Evolutionary conservation across 768 basidiomycete genomes (phyloP).

Genomic region (Podaxis sp.): DNA sequence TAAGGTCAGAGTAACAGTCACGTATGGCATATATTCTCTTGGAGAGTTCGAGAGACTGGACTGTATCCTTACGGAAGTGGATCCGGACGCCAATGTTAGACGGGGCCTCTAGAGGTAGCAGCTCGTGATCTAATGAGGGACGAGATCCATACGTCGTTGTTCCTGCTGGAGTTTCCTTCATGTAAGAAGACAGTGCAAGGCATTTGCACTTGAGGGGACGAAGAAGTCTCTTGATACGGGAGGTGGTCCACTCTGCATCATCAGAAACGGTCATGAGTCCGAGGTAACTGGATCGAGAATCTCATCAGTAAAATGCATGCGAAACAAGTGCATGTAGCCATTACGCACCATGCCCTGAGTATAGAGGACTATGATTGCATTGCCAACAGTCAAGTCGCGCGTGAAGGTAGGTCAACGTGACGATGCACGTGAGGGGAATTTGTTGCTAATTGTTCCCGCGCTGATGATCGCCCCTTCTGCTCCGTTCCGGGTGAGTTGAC

Average conservation of each 20-base stretch:
- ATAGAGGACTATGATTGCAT: neutral
- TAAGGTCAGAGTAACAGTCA: constrained; percentile 55
- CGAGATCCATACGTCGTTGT: neutral
- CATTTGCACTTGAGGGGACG: constrained; percentile 51
- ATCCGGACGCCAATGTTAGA: constrained; percentile 31
- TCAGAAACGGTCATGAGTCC: constrained; percentile 6
- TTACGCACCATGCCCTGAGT: neutral
- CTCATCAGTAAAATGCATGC: neutral
- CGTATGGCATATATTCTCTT: constrained; percentile 51
- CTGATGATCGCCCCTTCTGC: neutral
- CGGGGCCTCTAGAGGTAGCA: constrained; percentile 39
- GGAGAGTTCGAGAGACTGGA: constrained; percentile 35
- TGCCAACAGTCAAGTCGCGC: neutral
- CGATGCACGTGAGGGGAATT: neutral
- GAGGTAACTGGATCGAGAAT: neutral
- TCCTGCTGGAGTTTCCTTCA: constrained; percentile 14
- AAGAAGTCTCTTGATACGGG: constrained; percentile 41
- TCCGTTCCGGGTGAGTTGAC: no score
- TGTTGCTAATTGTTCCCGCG: neutral
- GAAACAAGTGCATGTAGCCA: neutral
- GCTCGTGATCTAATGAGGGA: constrained; percentile 19
- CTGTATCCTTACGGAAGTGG: constrained; percentile 31
- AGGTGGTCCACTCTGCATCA: constrained; percentile 7
- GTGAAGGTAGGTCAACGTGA: no score
- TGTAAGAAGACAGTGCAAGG: constrained; percentile 29